Evolutionary conservation across 208 protist species (phyloP).

Genomic region (Naegleria gruberi): DNA sequence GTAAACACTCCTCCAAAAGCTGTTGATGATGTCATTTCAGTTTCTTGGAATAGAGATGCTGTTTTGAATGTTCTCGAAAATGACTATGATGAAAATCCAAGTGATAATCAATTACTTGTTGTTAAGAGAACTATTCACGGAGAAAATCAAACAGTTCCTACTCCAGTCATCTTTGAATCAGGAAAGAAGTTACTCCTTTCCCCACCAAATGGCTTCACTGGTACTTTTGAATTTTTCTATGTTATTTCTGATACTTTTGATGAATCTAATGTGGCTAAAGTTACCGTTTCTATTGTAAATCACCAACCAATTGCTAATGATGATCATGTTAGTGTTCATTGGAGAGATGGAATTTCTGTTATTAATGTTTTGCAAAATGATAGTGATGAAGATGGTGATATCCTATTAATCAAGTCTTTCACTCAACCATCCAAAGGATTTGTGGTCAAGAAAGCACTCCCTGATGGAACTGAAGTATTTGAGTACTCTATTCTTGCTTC

Average conservation of each 20-base stretch:
- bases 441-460: background rate
- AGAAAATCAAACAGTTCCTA: too few species aligned
- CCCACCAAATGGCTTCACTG: background rate
- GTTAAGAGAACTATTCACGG: background rate
- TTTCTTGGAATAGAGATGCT: background rate
- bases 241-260: background rate
- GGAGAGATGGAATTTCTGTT: too few species aligned
- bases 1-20: background rate
- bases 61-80: background rate
- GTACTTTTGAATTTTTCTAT: background rate
- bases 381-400: background rate
- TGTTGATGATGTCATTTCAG: background rate
- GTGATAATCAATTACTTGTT: background rate
- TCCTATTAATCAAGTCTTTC: background rate
- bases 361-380: background rate
- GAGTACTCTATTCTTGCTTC: background rate
- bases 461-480: background rate
- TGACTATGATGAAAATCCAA: constrained; percentile 9
- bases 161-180: background rate
- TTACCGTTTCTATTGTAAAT: background rate
- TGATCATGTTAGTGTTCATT: background rate
- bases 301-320: background rate
- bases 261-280: background rate
- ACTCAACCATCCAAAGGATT: too few species aligned
- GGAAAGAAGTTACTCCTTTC: background rate